These are phyloP conservation scores for Cyclospora cayetanensis DNA, from an alignment of 169 alveolate species.

Conservation along the genomic window DNA sequence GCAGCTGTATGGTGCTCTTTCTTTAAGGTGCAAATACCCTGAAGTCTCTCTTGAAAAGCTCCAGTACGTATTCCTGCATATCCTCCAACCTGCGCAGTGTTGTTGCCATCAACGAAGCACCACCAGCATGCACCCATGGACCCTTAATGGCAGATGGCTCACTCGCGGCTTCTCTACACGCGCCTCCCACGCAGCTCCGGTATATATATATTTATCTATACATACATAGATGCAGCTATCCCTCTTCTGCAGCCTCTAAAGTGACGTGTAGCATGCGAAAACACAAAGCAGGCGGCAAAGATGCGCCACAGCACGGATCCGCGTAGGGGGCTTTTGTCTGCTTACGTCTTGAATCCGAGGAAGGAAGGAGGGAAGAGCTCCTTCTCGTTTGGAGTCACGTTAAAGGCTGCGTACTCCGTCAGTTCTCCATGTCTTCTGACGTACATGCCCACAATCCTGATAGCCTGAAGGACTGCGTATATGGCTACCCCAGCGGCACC, in stretches of 20 bases:
- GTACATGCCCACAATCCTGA: constrained; percentile 31
- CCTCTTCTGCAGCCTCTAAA: too few species aligned
- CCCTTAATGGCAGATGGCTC: too few species aligned
- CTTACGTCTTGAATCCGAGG: constrained; percentile 43
- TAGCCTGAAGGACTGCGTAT: constrained; percentile 6
- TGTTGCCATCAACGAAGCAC: too few species aligned
- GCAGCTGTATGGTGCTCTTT: too few species aligned
- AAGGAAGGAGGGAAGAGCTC: constrained; percentile 42
- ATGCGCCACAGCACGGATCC: too few species aligned
- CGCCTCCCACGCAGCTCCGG: too few species aligned
- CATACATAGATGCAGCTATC: too few species aligned
- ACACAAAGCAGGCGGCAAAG: too few species aligned
- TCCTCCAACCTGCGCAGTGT: constrained; percentile 15
- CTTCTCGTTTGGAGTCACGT: constrained; percentile 12
- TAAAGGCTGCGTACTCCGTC: neutral
- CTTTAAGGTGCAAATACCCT: neutral
- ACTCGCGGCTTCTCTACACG: too few species aligned
- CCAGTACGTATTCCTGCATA: constrained; percentile 14
- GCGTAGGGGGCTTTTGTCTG: neutral
- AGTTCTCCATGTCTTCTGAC: constrained; percentile 45
- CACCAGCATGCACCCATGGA: too few species aligned
- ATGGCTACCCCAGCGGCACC: constrained; percentile 26
- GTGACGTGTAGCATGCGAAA: too few species aligned
- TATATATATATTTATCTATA: too few species aligned
- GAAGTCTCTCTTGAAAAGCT: constrained; percentile 15